A percentile compares a stretch with the other conserved stretches of the same genome.
Conservation (phyloP, 768 basidiomycete genomes). For the Tulasnella sp. region DNA sequence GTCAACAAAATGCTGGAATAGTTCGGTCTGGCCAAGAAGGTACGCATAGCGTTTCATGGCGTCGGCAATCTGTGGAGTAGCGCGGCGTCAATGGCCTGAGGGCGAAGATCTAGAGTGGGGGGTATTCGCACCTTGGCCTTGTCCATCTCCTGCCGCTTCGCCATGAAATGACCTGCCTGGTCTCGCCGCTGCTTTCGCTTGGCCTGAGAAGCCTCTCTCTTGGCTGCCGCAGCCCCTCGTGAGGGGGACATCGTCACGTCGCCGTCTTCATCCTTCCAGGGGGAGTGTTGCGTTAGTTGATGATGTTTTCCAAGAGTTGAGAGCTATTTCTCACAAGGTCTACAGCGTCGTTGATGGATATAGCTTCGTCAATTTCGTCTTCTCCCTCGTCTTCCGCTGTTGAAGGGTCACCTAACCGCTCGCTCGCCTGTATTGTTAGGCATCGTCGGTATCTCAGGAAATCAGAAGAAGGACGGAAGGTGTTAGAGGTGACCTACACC, state of each 20-base stretch:
- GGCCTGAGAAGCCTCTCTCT: conserved; percentile 30
- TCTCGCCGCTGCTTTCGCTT: conserved; percentile 42
- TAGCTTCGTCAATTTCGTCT: conserved; percentile 36
- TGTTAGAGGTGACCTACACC: conserved; percentile 40
- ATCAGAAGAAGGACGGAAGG: neutral
- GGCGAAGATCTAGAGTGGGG: neutral
- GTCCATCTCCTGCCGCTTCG: conserved; percentile 72
- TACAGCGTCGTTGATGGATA: conserved; percentile 43
- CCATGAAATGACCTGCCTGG: conserved; percentile 55
- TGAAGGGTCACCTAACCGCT: conserved; percentile 42
- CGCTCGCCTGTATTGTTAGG: conserved; percentile 35
- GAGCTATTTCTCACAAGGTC: neutral
- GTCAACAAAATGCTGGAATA: conserved; percentile 97
- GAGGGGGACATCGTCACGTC: conserved; percentile 19
- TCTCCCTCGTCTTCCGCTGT: conserved; percentile 51
- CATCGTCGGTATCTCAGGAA: neutral
- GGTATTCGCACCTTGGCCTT: conserved; percentile 60
- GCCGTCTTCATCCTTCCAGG: conserved; percentile 4
- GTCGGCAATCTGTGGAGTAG: conserved; percentile 58
- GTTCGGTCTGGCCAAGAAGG: conserved; percentile 92
- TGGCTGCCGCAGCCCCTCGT: conserved; percentile 22
- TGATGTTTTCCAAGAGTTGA: neutral
- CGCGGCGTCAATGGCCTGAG: no score
- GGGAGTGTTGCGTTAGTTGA: neutral
- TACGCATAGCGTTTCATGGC: conserved; percentile 96